Percentiles rank a stretch among this genome's conserved stretches.
phyloP scores from a whole-genome alignment of 495 filamentous ascomycete genomes.

The Penicillium coffeae region DNA sequence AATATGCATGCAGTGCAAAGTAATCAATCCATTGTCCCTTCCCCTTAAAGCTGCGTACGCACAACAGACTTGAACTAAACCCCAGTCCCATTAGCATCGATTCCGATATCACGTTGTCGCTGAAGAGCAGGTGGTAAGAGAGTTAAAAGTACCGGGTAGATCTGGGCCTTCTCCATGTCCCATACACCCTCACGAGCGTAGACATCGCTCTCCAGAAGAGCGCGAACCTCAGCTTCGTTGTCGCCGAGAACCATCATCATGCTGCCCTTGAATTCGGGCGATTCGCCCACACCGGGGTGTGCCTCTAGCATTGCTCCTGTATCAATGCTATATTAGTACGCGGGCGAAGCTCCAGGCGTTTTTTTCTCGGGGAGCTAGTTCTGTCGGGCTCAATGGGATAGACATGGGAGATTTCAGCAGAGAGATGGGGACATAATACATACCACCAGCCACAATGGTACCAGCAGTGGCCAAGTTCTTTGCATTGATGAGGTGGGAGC shows the following conservation, averaged over 20 bases:
- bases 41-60: slow-evolving; percentile 21
- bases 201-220: slow-evolving; percentile 65
- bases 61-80: slow-evolving; percentile 41
- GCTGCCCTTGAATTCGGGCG: slow-evolving; percentile 65
- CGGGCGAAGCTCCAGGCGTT: too few relatives aligned
- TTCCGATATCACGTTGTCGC: background rate
- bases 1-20: too few relatives aligned
- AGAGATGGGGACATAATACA: too few relatives aligned
- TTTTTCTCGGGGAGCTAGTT: too few relatives aligned
- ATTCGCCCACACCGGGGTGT: slow-evolving; percentile 58
- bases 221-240: slow-evolving; percentile 63
- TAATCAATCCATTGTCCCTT: background rate
- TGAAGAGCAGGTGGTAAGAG: background rate
- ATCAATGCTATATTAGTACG: too few relatives aligned
- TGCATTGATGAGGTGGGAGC: slow-evolving; percentile 31
- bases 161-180: slow-evolving; percentile 72
- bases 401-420: background rate
- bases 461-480: slow-evolving; percentile 34
- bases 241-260: slow-evolving; percentile 60
- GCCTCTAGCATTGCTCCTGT: slow-evolving; percentile 68
- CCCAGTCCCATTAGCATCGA: background rate
- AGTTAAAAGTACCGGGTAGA: slow-evolving; percentile 36
- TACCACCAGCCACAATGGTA: slow-evolving; percentile 35
- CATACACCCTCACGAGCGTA: slow-evolving; percentile 71
- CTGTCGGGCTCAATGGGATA: background rate